Evolutionary conservation across 129 eudicot species (phyloP), one percentile per base, ranked within the genome.

Genomic region (Dittrichia graveolens): DNA sequence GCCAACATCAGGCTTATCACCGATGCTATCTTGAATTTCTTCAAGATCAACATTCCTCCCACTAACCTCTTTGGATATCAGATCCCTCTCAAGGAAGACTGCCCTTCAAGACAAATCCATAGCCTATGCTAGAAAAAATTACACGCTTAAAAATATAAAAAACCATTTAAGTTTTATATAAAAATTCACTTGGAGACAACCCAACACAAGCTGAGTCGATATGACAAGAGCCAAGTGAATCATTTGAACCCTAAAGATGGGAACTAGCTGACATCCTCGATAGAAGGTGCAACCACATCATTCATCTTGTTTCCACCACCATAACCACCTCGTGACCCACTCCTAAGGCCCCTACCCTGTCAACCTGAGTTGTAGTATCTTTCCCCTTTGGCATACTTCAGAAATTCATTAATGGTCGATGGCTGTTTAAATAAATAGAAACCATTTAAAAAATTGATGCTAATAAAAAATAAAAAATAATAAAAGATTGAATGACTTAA

Each of bases 181-280:
- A 79, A 69, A 69, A 54, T 11, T 24, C 0, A 76, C 58, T 63
- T 61, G 50, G 57, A 3, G 42, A 55, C 53, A 40, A 61, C 52
- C 71, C 37, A 19, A 74, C n/a, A n/a, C n/a, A n/a, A n/a, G n/a
- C n/a, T n/a, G 38, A 71, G n/a, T n/a, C n/a, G n/a, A n/a, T n/a
- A n/a, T n/a, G n/a, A n/a, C 38, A 53, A 9, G 12, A 47, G n/a
- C n/a, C 0, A 48, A 19, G 43, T 19, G 7, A 3, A 73, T 88
- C 80, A 88, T 84, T 91, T 84, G 2, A 71, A 88, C 39, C 83
- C 88, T 83, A 91, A 83, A 9, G 89, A 78, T 12, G 97, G 97
- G 78, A 91, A 91, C 78, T 91, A 95, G 3, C 65, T 73, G 58
- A 67, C 87, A 83, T 91, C 97, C 62, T 61, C 92, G 14, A 91